phyloP scores from a whole-genome alignment of 2,329 filamentous ascomycete genomes.

The Alternaria sp. region DNA sequence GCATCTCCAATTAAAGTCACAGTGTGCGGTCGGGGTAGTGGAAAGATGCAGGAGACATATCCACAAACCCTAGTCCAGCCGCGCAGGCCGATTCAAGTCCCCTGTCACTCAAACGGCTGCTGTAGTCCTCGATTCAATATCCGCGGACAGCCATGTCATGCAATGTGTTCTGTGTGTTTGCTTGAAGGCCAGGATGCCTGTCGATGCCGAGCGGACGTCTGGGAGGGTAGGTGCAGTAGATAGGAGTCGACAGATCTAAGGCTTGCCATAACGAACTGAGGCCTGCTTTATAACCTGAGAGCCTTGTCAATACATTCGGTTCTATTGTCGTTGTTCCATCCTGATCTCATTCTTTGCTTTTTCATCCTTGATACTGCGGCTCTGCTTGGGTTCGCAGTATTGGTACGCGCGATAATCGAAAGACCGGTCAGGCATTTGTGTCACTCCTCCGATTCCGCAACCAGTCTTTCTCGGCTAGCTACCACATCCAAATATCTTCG shows the following conservation, averaged over 20 bases:
- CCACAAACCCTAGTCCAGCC: conserved; percentile 14
- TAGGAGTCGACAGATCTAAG: not conserved
- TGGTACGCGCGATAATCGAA: not conserved
- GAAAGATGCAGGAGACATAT: conserved; percentile 9
- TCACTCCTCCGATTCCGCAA: not conserved
- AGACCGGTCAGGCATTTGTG: conserved; percentile 6
- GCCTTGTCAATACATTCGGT: conserved; percentile 28
- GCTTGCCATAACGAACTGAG: conserved; percentile 11
- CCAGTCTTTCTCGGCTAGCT: conserved; percentile 4
- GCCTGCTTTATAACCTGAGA: conserved; percentile 26
- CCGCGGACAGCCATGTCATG: conserved; percentile 12
- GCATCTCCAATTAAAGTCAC: conserved; percentile 3
- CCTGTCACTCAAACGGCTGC: conserved; percentile 21
- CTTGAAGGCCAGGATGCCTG: conserved; percentile 9
- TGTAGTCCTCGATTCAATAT: not conserved
- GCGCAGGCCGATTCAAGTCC: not conserved
- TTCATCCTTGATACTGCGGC: conserved; percentile 14
- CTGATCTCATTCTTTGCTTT: conserved; percentile 13
- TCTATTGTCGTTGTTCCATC: conserved; percentile 24
- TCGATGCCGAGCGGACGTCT: conserved; percentile 4
- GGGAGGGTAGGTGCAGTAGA: conserved; percentile 13
- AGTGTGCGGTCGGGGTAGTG: conserved; percentile 19
- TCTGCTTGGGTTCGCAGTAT: conserved; percentile 10
- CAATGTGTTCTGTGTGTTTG: conserved; percentile 15
- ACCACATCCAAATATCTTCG: conserved; percentile 1